Percentiles rank a stretch among this genome's conserved stretches.
phyloP scores from a whole-genome alignment of 805 yeast genomes.

The Candida ipomoeae region DNA sequence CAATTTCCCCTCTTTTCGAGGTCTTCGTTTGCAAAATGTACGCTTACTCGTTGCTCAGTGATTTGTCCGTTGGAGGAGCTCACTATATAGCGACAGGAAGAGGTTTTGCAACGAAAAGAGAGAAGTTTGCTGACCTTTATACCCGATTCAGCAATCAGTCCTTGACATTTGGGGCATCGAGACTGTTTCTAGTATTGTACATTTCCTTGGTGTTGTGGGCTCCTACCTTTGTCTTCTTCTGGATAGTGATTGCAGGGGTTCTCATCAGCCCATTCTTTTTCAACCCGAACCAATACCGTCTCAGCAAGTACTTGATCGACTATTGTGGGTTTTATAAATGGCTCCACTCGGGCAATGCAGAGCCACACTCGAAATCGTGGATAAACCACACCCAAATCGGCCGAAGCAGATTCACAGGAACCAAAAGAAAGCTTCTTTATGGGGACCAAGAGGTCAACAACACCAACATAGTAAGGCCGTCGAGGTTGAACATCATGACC shows the following conservation, averaged over 20 bases:
- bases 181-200: slow-evolving; percentile 12
- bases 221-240: slow-evolving; percentile 93
- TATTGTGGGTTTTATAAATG: slow-evolving; percentile 90
- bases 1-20: slow-evolving; percentile 77
- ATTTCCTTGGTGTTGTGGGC: slow-evolving; percentile 71
- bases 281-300: slow-evolving; percentile 97
- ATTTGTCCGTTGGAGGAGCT: slow-evolving; percentile 80
- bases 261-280: slow-evolving; percentile 89
- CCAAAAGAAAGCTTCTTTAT: slow-evolving; percentile 9
- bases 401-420: slow-evolving; percentile 15
- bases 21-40: slow-evolving; percentile 79
- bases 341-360: slow-evolving; percentile 39
- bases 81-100: slow-evolving; percentile 83
- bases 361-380: slow-evolving; percentile 9
- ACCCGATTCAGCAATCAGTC: slow-evolving; percentile 79
- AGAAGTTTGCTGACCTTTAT: slow-evolving; percentile 68
- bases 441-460: slow-evolving; percentile 36
- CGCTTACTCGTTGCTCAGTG: slow-evolving; percentile 65
- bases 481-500: slow-evolving; percentile 39
- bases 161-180: slow-evolving; percentile 59
- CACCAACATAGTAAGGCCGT: slow-evolving; percentile 47
- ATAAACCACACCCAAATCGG: slow-evolving; percentile 11
- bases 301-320: slow-evolving; percentile 94
- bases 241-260: slow-evolving; percentile 87
- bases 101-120: slow-evolving; percentile 80